Conservation (phyloP, 345 rosid species). For the Lumnitzera littorea region DNA sequence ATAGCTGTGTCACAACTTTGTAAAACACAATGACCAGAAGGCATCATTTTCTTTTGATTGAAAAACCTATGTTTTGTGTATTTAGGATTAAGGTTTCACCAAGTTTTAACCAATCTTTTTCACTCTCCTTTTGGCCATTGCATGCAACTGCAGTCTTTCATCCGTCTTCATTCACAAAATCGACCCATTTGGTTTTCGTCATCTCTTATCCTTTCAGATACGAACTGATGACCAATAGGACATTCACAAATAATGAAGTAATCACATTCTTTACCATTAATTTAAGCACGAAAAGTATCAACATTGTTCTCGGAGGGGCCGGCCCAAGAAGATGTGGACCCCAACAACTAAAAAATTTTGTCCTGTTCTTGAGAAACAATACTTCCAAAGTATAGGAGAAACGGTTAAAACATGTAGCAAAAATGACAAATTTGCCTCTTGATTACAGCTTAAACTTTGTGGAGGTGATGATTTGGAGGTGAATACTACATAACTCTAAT, state of each 20-base stretch:
- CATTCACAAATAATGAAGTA: neutral
- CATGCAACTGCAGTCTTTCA: no score
- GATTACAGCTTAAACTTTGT: slow-evolving; percentile 1
- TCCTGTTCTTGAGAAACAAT: slow-evolving; percentile 13
- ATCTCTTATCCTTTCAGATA: slow-evolving; percentile 2
- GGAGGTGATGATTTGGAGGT: no score
- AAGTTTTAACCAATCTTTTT: no score
- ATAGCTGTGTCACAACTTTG: no score
- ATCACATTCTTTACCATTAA: slow-evolving; percentile 3
- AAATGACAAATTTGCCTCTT: slow-evolving; percentile 23
- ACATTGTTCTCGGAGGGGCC: slow-evolving; percentile 21
- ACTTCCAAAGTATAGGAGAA: slow-evolving; percentile 2
- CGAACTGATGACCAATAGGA: slow-evolving; percentile 4
- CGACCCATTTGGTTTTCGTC: neutral
- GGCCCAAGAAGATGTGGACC: slow-evolving; percentile 26
- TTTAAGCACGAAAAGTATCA: slow-evolving; percentile 5
- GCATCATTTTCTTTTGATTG: no score
- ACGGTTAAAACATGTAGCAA: neutral
- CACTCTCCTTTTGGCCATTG: no score
- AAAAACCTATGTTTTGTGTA: no score
- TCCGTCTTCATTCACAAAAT: neutral
- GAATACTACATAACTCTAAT: no score
- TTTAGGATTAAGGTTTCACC: no score
- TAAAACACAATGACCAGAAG: no score
- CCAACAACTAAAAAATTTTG: slow-evolving; percentile 12